Evolutionary conservation across 306 rosid genomes (phyloP), one percentile per base, ranked within the genome.

Genomic region (Dalbergia oliveri): DNA sequence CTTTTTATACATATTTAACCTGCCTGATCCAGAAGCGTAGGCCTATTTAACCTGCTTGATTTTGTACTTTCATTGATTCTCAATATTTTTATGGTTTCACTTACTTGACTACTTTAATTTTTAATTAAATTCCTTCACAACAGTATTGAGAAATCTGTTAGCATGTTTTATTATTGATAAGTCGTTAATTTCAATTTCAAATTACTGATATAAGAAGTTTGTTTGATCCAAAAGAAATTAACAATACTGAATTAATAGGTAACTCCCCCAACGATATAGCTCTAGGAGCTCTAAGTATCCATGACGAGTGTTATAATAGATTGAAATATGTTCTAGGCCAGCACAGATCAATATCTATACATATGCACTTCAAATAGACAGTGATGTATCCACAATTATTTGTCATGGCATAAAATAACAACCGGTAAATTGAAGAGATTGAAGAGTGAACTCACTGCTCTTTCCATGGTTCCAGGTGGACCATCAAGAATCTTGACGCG

Each of bases 401-500:
- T 59, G 56, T 61, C 44, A 63, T 6, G 5, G 31, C 51, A 56
- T 57, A 63, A 70, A 50, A 49, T 41, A 43, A 58, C 37, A 23
- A 61, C 6, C n/a, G 5, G 18, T 12, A 50, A 50, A 50, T n/a
- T 50, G 53, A 47, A 47, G 53, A 53, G 64, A 16, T 35, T 35
- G 12, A 86, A 58, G 50, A 45, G 23, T 79, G 2, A 16, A 91
- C 97, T 93, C 85, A 93, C 98, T 49, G 94, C 98, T 91, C 98
- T 91, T 86, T 93, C 98, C 5, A 88, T 81, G 49, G 92, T 91
- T 86, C 98, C 93, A 0, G 92, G 94, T 60, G 97, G 98, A 63
- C 97, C 98, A 53, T 91, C 91, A 50, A 93, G 97, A 82, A 93
- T 88, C 80, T 89, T 91, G 76, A 91, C 79, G 12, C 94, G 97